Evolutionary conservation across 1,284 basidiomycete species (phyloP).

Genomic region (Porogramme epimiltina): DNA sequence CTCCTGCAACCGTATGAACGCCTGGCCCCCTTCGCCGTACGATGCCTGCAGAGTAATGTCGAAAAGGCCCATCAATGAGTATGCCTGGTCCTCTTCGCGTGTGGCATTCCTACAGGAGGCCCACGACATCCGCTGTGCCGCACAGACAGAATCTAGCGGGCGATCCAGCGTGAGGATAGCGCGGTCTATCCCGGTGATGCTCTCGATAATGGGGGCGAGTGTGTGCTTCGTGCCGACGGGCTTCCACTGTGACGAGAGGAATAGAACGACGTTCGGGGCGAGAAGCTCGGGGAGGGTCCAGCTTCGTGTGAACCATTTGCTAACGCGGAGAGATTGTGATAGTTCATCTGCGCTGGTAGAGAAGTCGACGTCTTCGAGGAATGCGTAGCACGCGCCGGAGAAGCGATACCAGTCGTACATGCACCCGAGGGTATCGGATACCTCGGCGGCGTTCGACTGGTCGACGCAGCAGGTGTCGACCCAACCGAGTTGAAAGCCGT

Average conservation of each 20-base stretch:
- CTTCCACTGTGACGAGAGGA: not conserved
- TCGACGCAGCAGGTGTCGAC: slow-evolving; percentile 12
- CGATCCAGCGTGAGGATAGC: not conserved
- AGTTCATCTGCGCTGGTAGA: too few species aligned
- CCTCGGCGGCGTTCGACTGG: slow-evolving; percentile 6
- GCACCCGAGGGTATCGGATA: slow-evolving; percentile 7
- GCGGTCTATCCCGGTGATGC: not conserved
- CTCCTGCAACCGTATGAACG: slow-evolving; percentile 3
- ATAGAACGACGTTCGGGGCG: slow-evolving; percentile 2
- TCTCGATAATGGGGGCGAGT: not conserved
- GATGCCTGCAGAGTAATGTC: slow-evolving; percentile 1
- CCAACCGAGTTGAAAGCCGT: slow-evolving; percentile 4
- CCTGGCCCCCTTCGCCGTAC: slow-evolving; percentile 3
- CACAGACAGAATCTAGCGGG: not conserved
- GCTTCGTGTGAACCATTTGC: not conserved
- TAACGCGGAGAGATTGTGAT: not conserved
- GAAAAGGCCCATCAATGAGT: slow-evolving; percentile 6
- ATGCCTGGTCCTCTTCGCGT: slow-evolving; percentile 4
- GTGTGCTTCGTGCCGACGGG: slow-evolving; percentile 2
- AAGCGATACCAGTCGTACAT: slow-evolving; percentile 8
- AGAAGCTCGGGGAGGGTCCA: slow-evolving; percentile 8
- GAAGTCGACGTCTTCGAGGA: slow-evolving; percentile 1
- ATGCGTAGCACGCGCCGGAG: slow-evolving; percentile 8
- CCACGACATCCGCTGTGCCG: slow-evolving; percentile 2
- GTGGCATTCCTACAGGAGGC: not conserved